A percentile compares a stretch with the other conserved stretches of the same genome.
Conservation (phyloP, 768 basidiomycete species). For the Chalciporus piperatus region DNA sequence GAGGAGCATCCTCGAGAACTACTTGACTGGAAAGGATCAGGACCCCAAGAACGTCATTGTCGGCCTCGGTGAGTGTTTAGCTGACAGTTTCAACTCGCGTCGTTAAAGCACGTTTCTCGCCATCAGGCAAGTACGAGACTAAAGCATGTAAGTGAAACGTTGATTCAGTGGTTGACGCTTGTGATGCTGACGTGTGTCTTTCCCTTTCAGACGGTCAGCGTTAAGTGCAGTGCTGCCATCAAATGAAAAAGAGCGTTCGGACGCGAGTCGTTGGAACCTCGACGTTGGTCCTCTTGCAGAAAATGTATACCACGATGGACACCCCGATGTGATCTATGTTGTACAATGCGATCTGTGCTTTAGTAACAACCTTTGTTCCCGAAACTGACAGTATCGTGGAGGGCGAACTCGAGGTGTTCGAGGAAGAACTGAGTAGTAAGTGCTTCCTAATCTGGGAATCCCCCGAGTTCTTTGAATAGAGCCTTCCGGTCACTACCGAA, state of each 20-base stretch:
- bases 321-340: not conserved
- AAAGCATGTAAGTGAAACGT: conserved; percentile 36
- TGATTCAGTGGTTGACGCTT: not conserved
- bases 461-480: too few relatives aligned
- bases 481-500: too few relatives aligned
- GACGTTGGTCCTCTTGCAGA: not conserved
- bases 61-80: conserved; percentile 38
- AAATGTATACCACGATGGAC: not conserved
- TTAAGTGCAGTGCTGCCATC: not conserved
- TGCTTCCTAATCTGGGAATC: too few relatives aligned
- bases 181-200: not conserved
- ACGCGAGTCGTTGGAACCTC: not conserved
- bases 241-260: not conserved
- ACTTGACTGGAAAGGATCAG: conserved; percentile 60
- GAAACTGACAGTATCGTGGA: too few relatives aligned
- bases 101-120: not conserved
- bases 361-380: not conserved
- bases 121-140: conserved; percentile 43
- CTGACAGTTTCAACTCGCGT: not conserved
- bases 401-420: too few relatives aligned
- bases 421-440: too few relatives aligned
- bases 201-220: conserved; percentile 3
- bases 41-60: conserved; percentile 81
- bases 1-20: conserved; percentile 69
- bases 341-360: not conserved